Conservation (phyloP, 1,139 yeast genomes). For the Geotrichum fermentans region DNA sequence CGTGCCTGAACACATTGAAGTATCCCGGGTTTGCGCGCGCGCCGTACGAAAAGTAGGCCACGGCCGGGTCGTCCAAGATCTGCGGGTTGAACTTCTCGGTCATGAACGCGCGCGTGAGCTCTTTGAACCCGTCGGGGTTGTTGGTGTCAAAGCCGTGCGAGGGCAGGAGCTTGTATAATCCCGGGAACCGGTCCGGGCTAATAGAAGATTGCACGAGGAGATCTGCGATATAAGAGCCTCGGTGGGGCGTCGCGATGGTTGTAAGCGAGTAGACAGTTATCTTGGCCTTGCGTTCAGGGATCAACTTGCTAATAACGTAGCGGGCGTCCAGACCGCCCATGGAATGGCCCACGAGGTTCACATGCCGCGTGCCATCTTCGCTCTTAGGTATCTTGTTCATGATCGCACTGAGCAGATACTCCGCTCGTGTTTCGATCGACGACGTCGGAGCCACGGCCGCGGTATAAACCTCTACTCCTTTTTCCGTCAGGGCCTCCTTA, state of each 20-base stretch:
- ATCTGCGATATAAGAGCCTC: slow-evolving; percentile 82
- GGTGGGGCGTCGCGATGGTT: slow-evolving; percentile 83
- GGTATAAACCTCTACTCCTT: slow-evolving; percentile 65
- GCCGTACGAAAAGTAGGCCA: slow-evolving; percentile 77
- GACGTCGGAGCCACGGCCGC: slow-evolving; percentile 85
- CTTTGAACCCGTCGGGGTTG: slow-evolving; percentile 29
- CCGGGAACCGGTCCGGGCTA: slow-evolving; percentile 16
- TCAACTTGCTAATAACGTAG: slow-evolving; percentile 58
- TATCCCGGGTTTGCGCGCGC: slow-evolving; percentile 63
- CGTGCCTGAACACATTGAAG: slow-evolving; percentile 54
- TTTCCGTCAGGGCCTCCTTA: slow-evolving; percentile 50
- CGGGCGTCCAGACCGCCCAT: slow-evolving; percentile 93
- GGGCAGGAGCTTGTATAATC: slow-evolving; percentile 13
- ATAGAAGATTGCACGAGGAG: slow-evolving; percentile 42
- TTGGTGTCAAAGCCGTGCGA: slow-evolving; percentile 22
- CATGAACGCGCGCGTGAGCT: slow-evolving; percentile 54
- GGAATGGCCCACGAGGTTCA: slow-evolving; percentile 83
- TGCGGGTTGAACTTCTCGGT: slow-evolving; percentile 47
- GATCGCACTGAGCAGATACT: slow-evolving; percentile 51
- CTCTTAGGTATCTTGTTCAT: slow-evolving; percentile 39
- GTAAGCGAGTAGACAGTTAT: slow-evolving; percentile 52
- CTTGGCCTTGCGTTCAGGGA: slow-evolving; percentile 38
- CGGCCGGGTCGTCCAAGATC: slow-evolving; percentile 54
- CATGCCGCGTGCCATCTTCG: slow-evolving; percentile 21
- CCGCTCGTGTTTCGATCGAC: slow-evolving; percentile 64